phyloP scores from a whole-genome alignment of 306 rosid species.

The Glycyrrhiza uralensis region DNA sequence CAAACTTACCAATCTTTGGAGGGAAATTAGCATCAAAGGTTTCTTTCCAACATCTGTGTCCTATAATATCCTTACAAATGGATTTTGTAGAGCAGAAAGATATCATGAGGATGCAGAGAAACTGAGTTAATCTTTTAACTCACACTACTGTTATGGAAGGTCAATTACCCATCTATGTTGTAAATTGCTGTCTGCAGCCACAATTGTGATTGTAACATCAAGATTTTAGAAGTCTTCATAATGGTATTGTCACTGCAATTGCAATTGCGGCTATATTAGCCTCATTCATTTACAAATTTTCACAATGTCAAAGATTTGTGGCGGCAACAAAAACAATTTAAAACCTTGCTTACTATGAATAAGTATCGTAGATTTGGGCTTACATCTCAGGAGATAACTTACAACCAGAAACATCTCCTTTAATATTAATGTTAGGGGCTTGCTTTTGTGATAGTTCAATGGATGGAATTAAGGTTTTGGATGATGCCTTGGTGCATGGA shows the following conservation, averaged over 20 bases:
- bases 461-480: constrained; percentile 44
- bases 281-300: too few species aligned
- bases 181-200: too few species aligned
- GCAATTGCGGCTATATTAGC: too few species aligned
- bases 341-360: too few species aligned
- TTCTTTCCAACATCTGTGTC: constrained; percentile 50
- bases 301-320: too few species aligned
- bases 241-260: too few species aligned
- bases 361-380: constrained; percentile 50
- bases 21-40: constrained; percentile 38
- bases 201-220: too few species aligned
- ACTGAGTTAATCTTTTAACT: not conserved
- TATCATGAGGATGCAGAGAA: constrained; percentile 13
- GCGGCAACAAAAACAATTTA: too few species aligned
- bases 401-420: constrained; percentile 57
- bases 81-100: constrained; percentile 37
- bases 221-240: too few species aligned
- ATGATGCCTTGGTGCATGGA: constrained; percentile 54
- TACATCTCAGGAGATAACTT: constrained; percentile 37
- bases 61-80: not conserved
- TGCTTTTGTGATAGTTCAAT: constrained; percentile 49
- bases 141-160: not conserved
- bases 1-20: constrained; percentile 39
- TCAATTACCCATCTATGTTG: too few species aligned
- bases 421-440: constrained; percentile 53